phyloP scores from a whole-genome alignment of 768 basidiomycete genomes.

The Boletus reticuloceps region DNA sequence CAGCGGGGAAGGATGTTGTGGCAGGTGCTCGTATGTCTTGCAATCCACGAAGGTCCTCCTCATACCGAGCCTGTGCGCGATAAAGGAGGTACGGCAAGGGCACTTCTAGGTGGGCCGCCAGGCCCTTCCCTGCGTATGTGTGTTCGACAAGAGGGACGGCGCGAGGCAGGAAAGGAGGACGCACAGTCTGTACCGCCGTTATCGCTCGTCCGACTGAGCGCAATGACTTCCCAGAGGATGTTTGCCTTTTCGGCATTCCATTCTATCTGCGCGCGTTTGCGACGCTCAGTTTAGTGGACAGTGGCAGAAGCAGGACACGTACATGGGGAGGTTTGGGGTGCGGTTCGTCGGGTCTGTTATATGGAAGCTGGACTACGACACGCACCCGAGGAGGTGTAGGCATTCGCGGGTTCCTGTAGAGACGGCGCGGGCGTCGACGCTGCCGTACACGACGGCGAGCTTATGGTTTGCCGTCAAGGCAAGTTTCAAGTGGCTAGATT shows the following conservation, averaged over 20 bases:
- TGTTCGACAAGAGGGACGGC: not conserved
- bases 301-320: conserved; percentile 27
- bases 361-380: conserved; percentile 77
- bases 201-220: conserved; percentile 69
- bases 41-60: conserved; percentile 78
- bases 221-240: conserved; percentile 84
- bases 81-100: conserved; percentile 84
- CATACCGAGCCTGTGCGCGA: conserved; percentile 78
- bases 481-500: conserved; percentile 8
- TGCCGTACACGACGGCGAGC: not conserved
- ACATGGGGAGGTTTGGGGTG: conserved; percentile 67
- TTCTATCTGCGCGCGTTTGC: conserved; percentile 55
- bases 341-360: conserved; percentile 71
- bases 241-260: conserved; percentile 85
- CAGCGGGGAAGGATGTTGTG: conserved; percentile 26
- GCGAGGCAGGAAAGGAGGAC: conserved; percentile 26
- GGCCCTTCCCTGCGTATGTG: conserved; percentile 65
- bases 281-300: conserved; percentile 5
- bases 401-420: conserved; percentile 15
- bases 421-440: not conserved
- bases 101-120: conserved; percentile 75
- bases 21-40: conserved; percentile 58
- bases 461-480: not conserved
- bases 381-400: conserved; percentile 43
- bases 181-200: conserved; percentile 77